Percentiles rank a stretch among this genome's conserved stretches.
Evolutionary conservation across 768 basidiomycete species (phyloP).

Genomic region (Infundibulicybe gibba): DNA sequence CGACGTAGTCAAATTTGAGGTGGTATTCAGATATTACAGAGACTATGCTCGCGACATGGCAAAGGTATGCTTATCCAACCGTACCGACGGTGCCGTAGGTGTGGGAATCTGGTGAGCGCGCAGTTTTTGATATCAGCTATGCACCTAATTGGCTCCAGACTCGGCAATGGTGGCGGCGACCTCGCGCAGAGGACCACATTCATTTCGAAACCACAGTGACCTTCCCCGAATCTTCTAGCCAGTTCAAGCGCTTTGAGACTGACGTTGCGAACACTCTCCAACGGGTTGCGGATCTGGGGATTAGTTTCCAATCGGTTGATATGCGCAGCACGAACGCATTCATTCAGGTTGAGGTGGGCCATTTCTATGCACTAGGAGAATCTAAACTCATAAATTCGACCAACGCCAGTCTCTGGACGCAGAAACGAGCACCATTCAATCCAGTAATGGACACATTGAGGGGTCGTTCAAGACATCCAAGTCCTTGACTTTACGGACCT

Average conservation of each 20-base stretch:
- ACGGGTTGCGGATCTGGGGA: slow-evolving; percentile 27
- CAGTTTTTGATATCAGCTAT: not conserved
- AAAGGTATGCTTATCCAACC: slow-evolving; percentile 25
- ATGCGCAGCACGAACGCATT: slow-evolving; percentile 30
- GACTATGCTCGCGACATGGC: slow-evolving; percentile 16
- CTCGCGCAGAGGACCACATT: slow-evolving; percentile 12
- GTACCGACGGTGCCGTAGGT: slow-evolving; percentile 21
- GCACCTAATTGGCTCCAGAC: slow-evolving; percentile 23
- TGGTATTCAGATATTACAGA: slow-evolving; percentile 17
- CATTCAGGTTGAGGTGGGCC: slow-evolving; percentile 29
- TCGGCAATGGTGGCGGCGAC: slow-evolving; percentile 10
- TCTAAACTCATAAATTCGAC: not conserved
- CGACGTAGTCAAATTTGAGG: slow-evolving; percentile 20
- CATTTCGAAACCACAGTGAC: slow-evolving; percentile 31
- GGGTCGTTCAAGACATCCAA: slow-evolving; percentile 37
- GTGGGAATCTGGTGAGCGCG: slow-evolving; percentile 30
- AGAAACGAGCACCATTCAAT: slow-evolving; percentile 11
- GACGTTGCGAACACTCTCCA: slow-evolving; percentile 35
- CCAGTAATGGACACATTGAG: slow-evolving; percentile 32
- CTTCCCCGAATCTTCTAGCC: slow-evolving; percentile 25
- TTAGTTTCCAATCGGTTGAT: slow-evolving; percentile 32
- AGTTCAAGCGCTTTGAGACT: slow-evolving; percentile 41
- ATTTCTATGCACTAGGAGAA: not conserved
- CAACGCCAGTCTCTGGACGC: slow-evolving; percentile 15
- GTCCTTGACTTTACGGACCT: slow-evolving; percentile 31